Percentiles rank a stretch among this genome's conserved stretches.
phyloP scores from a whole-genome alignment of 352 stramenopile genomes.

The Phytophthora chlamydospora region DNA sequence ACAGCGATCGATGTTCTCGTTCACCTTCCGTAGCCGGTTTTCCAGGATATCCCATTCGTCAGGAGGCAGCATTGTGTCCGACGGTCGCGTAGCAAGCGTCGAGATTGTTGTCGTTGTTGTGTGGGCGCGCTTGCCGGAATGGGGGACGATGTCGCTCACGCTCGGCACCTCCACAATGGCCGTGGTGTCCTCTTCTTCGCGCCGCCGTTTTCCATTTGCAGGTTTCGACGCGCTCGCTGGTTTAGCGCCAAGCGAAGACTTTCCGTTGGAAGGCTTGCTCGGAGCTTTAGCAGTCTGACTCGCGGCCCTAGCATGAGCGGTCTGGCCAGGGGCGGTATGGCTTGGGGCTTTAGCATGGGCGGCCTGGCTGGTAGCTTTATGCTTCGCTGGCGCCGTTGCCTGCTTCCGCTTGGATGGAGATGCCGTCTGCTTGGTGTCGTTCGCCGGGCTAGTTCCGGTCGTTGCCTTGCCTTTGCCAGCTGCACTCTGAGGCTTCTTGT shows the following conservation, averaged over 20 bases:
- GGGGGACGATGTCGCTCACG: slow-evolving; percentile 50
- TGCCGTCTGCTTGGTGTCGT: slow-evolving; percentile 22
- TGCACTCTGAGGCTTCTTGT: slow-evolving; percentile 34
- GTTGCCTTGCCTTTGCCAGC: slow-evolving; percentile 18
- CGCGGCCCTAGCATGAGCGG: neutral
- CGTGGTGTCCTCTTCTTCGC: slow-evolving; percentile 31
- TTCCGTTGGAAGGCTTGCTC: slow-evolving; percentile 9
- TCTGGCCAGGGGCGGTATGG: neutral
- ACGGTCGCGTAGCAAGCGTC: slow-evolving; percentile 45
- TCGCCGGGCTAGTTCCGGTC: slow-evolving; percentile 2
- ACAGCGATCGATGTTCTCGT: slow-evolving; percentile 72
- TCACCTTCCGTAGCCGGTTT: slow-evolving; percentile 66
- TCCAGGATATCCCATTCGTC: slow-evolving; percentile 76
- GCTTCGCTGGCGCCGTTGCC: slow-evolving; percentile 4
- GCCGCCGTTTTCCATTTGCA: slow-evolving; percentile 39
- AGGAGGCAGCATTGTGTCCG: slow-evolving; percentile 52
- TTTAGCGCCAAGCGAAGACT: slow-evolving; percentile 4
- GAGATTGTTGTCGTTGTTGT: slow-evolving; percentile 47
- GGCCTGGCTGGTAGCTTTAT: slow-evolving; percentile 13
- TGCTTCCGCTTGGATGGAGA: slow-evolving; percentile 10
- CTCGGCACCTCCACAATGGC: slow-evolving; percentile 54
- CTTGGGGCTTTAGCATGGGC: neutral
- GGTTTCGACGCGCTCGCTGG: neutral
- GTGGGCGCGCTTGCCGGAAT: slow-evolving; percentile 52
- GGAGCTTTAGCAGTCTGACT: neutral